A percentile compares a stretch with the other conserved stretches of the same genome.
Conservation (phyloP, 2,329 filamentous ascomycete genomes). For the Didymella exigua region DNA sequence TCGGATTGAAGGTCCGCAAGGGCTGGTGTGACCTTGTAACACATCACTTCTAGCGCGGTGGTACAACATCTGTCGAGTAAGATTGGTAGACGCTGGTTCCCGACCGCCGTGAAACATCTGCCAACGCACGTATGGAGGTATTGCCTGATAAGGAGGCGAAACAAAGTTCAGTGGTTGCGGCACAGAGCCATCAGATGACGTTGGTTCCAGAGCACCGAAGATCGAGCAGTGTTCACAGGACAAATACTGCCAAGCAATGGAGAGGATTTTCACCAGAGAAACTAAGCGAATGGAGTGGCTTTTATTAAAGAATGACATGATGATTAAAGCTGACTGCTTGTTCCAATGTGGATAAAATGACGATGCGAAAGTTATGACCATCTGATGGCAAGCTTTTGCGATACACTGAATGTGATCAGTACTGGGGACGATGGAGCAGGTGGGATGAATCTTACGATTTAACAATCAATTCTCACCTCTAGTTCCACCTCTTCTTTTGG, state of each 20-base stretch:
- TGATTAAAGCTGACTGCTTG: background rate
- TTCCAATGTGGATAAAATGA: background rate
- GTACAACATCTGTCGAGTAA: conserved; percentile 27
- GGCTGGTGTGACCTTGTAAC: conserved; percentile 23
- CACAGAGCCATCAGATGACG: conserved; percentile 15
- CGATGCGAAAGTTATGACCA: background rate
- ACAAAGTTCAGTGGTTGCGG: conserved; percentile 1
- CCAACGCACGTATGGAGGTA: conserved; percentile 25
- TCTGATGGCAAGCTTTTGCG: background rate
- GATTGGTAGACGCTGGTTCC: conserved; percentile 17
- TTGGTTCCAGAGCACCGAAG: background rate
- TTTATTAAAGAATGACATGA: background rate
- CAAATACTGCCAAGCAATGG: background rate
- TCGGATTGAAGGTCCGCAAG: background rate
- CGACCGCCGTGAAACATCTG: conserved; percentile 31
- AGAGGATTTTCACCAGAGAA: background rate
- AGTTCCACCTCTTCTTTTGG: background rate
- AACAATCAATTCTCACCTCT: conserved; percentile 1
- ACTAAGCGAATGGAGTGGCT: background rate
- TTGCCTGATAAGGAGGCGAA: conserved; percentile 4
- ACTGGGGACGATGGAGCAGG: no score
- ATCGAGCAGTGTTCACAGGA: background rate
- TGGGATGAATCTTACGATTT: background rate
- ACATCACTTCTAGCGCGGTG: conserved; percentile 23
- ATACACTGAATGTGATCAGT: background rate